These are phyloP conservation scores for Penicillium alfredii DNA, from an alignment of 495 filamentous ascomycete genomes.

Conservation along the genomic window DNA sequence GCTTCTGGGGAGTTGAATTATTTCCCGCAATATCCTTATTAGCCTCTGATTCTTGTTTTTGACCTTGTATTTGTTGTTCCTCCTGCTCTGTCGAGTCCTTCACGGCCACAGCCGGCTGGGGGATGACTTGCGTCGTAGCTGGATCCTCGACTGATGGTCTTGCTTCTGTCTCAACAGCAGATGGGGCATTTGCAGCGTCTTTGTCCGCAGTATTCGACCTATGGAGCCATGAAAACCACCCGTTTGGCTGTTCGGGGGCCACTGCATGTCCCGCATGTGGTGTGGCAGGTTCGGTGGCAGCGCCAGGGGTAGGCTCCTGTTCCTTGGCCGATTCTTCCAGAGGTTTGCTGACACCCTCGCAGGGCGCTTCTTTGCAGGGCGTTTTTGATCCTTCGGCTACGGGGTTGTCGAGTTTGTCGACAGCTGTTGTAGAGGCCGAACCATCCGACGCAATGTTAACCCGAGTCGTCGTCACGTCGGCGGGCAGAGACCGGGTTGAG, in stretches of 20 bases:
- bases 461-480: conserved; percentile 41
- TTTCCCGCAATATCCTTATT: conserved; percentile 18
- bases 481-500: conserved; percentile 44
- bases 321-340: conserved; percentile 16
- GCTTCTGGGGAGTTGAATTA: conserved; percentile 25
- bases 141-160: conserved; percentile 16
- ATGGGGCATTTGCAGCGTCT: neutral
- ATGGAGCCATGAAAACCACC: conserved; percentile 58
- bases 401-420: conserved; percentile 22
- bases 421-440: conserved; percentile 29
- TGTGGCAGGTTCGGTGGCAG: conserved; percentile 6
- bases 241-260: conserved; percentile 33
- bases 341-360: conserved; percentile 9
- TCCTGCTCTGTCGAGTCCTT: conserved; percentile 10
- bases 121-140: conserved; percentile 13
- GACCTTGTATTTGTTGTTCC: conserved; percentile 8
- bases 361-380: conserved; percentile 20
- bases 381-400: conserved; percentile 12
- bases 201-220: conserved; percentile 16
- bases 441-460: conserved; percentile 47
- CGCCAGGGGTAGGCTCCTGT: conserved; percentile 9
- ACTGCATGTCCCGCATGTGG: conserved; percentile 10
- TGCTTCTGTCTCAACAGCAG: conserved; percentile 14
- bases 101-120: conserved; percentile 14
- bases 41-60: too few species aligned